phyloP scores from a whole-genome alignment of 2,329 filamentous ascomycete species.

The Lecanosticta acicola region DNA sequence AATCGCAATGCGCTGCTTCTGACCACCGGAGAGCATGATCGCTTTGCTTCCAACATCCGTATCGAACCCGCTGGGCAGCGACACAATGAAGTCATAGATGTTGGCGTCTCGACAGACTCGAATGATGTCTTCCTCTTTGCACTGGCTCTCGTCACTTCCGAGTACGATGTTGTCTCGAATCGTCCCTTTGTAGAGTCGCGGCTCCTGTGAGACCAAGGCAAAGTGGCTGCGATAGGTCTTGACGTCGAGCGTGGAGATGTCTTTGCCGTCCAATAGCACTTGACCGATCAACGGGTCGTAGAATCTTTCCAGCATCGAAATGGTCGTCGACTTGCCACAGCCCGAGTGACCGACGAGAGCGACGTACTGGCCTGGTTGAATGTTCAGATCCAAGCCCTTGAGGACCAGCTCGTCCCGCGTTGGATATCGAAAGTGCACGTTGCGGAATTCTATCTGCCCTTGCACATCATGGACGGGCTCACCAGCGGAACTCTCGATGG shows the following conservation, averaged over 20 bases:
- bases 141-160: slow-evolving; percentile 10
- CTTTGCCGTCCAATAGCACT: slow-evolving; percentile 48
- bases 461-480: slow-evolving; percentile 5
- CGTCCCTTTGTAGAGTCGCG: slow-evolving; percentile 42
- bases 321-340: slow-evolving; percentile 44
- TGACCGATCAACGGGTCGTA: slow-evolving; percentile 39
- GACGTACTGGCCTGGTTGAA: slow-evolving; percentile 36
- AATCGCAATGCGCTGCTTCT: slow-evolving; percentile 29
- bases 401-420: slow-evolving; percentile 54
- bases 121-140: slow-evolving; percentile 9
- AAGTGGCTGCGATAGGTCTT: slow-evolving; percentile 38
- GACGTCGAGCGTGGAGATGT: slow-evolving; percentile 45
- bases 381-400: slow-evolving; percentile 27
- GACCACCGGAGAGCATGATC: slow-evolving; percentile 23
- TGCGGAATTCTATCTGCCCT: slow-evolving; percentile 47
- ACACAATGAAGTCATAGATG: slow-evolving; percentile 18
- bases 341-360: slow-evolving; percentile 46
- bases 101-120: slow-evolving; percentile 17
- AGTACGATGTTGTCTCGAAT: slow-evolving; percentile 37
- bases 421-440: slow-evolving; percentile 62
- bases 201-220: slow-evolving; percentile 44
- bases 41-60: slow-evolving; percentile 21
- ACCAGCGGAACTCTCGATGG: slow-evolving; percentile 30
- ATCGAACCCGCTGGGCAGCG: slow-evolving; percentile 25
- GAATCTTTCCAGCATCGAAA: slow-evolving; percentile 44